Percentiles rank a stretch among this genome's conserved stretches.
Conservation (phyloP, 345 rosid genomes). For the Populus deltoides region DNA sequence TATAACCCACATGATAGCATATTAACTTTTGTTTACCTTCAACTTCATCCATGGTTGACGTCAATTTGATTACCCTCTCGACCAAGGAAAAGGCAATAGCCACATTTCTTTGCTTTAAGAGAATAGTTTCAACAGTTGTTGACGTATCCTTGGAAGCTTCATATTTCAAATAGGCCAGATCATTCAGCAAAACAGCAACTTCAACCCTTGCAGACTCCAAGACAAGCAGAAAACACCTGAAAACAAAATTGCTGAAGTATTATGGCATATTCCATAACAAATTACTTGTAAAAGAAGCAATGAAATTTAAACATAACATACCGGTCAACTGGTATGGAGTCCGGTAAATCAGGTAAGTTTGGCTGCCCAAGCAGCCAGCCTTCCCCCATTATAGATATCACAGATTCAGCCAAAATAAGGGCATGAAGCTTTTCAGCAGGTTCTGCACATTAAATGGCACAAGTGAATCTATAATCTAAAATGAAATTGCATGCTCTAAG, state of each 20-base stretch:
- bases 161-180: conserved; percentile 72
- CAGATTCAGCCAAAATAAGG: conserved; percentile 73
- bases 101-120: conserved; percentile 60
- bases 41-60: conserved; percentile 46
- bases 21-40: conserved; percentile 46
- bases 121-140: conserved; percentile 40
- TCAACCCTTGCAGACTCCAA: conserved; percentile 85
- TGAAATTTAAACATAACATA: conserved; percentile 5
- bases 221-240: conserved; percentile 84
- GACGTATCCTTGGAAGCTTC: conserved; percentile 69
- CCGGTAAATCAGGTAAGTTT: conserved; percentile 48
- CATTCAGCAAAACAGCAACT: conserved; percentile 76
- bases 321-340: conserved; percentile 63
- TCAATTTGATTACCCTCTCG: conserved; percentile 70
- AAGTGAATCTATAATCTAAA: conserved; percentile 17
- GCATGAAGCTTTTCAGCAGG: conserved; percentile 80
- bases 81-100: conserved; percentile 68
- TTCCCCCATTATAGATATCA: conserved; percentile 62
- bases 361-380: conserved; percentile 63
- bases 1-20: neutral
- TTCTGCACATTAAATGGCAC: conserved; percentile 42
- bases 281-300: neutral
- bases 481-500: neutral
- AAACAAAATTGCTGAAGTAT: conserved; percentile 12
- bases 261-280: neutral